phyloP scores from a whole-genome alignment of 345 rosid genomes.

The Moringa oleifera region DNA sequence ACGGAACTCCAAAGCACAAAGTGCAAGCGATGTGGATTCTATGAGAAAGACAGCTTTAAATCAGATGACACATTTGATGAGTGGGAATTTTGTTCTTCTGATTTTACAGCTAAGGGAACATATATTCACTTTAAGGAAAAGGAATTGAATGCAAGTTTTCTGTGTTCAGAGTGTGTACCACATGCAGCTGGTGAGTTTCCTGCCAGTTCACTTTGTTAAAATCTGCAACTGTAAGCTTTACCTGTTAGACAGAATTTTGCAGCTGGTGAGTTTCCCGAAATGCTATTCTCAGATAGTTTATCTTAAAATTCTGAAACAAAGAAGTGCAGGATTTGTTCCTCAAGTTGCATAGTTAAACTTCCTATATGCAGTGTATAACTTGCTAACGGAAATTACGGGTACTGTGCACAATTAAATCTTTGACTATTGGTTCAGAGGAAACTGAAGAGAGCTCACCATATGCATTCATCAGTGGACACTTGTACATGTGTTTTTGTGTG shows the following conservation, averaged over 20 bases:
- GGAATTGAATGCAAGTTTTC: slow-evolving; percentile 64
- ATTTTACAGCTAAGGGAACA: slow-evolving; percentile 54
- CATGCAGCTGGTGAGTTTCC: slow-evolving; percentile 37
- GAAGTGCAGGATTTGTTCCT: too few relatives aligned
- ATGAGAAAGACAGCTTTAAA: slow-evolving; percentile 49
- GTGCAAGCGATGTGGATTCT: slow-evolving; percentile 96
- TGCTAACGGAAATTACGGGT: background rate
- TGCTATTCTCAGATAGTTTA: too few relatives aligned
- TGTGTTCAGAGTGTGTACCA: slow-evolving; percentile 49
- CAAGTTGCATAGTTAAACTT: too few relatives aligned
- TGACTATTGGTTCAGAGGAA: background rate
- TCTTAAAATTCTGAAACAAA: too few relatives aligned
- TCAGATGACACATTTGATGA: slow-evolving; percentile 70
- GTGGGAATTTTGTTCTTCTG: slow-evolving; percentile 92
- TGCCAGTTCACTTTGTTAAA: slow-evolving; percentile 1
- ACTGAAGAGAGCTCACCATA: background rate
- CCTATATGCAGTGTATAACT: background rate
- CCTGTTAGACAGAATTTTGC: background rate
- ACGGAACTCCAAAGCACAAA: slow-evolving; percentile 48
- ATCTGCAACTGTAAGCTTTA: background rate
- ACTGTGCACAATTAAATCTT: background rate
- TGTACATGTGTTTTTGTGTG: background rate
- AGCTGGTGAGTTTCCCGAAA: too few relatives aligned
- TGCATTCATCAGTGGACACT: background rate
- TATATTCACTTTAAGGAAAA: slow-evolving; percentile 38